Evolutionary conservation across 345 rosid species (phyloP).

Genomic region (Pugionium cornutum): DNA sequence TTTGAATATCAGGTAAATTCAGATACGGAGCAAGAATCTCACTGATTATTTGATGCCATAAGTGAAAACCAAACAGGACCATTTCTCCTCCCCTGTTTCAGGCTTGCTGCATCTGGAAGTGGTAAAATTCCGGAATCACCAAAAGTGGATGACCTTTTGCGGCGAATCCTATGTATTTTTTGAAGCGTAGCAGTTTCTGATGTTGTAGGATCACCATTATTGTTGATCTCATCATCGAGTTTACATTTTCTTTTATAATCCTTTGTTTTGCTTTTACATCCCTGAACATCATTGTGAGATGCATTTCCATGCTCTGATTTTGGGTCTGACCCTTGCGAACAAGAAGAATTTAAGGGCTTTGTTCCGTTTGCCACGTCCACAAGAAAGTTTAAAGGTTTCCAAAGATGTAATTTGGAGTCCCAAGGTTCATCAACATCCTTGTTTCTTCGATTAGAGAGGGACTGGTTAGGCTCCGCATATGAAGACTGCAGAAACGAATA

Average conservation of each 20-base stretch:
- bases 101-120: conserved; percentile 53
- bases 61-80: conserved; percentile 95
- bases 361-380: conserved; percentile 94
- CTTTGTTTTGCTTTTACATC: conserved; percentile 52
- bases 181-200: conserved; percentile 59
- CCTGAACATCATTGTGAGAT: conserved; percentile 44
- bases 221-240: conserved; percentile 51
- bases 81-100: conserved; percentile 55
- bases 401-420: conserved; percentile 65
- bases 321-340: conserved; percentile 54
- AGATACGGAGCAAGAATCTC: conserved; percentile 42
- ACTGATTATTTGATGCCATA: conserved; percentile 86
- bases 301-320: conserved; percentile 45
- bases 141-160: conserved; percentile 52
- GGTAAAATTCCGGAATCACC: conserved; percentile 58
- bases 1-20: not conserved
- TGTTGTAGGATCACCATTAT: conserved; percentile 50
- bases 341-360: conserved; percentile 63
- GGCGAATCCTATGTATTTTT: conserved; percentile 63
- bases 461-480: conserved; percentile 54
- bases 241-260: conserved; percentile 51
- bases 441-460: conserved; percentile 38
- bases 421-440: conserved; percentile 53
- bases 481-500: conserved; percentile 41
- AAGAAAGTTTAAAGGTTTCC: conserved; percentile 91